These are phyloP conservation scores for Cyclostephanos invisitatus DNA, from an alignment of 108 stramenopile species.

Conservation along the genomic window DNA sequence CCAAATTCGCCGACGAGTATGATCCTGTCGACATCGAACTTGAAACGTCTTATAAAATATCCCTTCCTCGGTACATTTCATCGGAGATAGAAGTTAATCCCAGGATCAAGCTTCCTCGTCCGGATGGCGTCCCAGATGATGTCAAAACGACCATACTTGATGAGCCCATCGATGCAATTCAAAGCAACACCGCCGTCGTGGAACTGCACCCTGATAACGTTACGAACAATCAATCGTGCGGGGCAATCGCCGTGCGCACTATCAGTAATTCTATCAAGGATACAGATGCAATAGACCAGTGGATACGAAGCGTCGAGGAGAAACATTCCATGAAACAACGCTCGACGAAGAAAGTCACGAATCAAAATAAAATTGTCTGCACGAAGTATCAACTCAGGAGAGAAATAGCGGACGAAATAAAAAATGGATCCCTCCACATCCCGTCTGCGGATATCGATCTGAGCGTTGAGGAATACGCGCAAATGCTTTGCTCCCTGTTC, in stretches of 20 bases:
- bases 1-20: slow-evolving; percentile 61
- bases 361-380: slow-evolving; percentile 73
- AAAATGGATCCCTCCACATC: slow-evolving; percentile 22
- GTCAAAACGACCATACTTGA: slow-evolving; percentile 73
- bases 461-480: slow-evolving; percentile 74
- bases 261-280: slow-evolving; percentile 73
- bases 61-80: slow-evolving; percentile 83
- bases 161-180: slow-evolving; percentile 66
- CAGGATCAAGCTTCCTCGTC: slow-evolving; percentile 80
- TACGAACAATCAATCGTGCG: slow-evolving; percentile 51
- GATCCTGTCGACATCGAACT: slow-evolving; percentile 78
- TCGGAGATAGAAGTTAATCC: slow-evolving; percentile 87
- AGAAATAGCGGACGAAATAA: slow-evolving; percentile 62
- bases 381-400: slow-evolving; percentile 74
- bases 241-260: slow-evolving; percentile 45
- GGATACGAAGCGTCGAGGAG: slow-evolving; percentile 75
- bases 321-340: slow-evolving; percentile 71
- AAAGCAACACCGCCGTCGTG: slow-evolving; percentile 77
- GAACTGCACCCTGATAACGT: slow-evolving; percentile 79
- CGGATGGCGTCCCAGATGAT: slow-evolving; percentile 63
- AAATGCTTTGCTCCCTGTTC: slow-evolving; percentile 69
- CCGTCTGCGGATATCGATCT: slow-evolving; percentile 70
- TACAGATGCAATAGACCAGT: slow-evolving; percentile 67
- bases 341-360: slow-evolving; percentile 60
- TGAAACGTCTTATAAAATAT: slow-evolving; percentile 74